Conservation (phyloP, 129 eudicot species). For the Centella asiatica region DNA sequence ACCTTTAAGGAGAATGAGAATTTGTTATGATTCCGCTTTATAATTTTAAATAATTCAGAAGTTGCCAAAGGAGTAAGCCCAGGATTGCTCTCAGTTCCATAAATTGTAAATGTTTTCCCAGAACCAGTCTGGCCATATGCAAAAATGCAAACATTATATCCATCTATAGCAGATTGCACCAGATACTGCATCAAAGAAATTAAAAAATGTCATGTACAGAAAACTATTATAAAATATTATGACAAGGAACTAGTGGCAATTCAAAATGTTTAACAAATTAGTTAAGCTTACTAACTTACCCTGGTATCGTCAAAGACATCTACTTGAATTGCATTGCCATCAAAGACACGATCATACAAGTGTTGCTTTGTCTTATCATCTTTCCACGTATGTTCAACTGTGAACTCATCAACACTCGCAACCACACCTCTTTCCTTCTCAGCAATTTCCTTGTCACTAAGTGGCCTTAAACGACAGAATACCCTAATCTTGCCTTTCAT, state of each 20-base stretch:
- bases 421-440: constrained; percentile 59
- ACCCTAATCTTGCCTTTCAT: constrained; percentile 98
- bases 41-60: constrained; percentile 70
- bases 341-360: constrained; percentile 79
- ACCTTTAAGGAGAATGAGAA: constrained; percentile 86
- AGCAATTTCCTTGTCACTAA: constrained; percentile 55
- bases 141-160: constrained; percentile 90
- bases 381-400: constrained; percentile 83
- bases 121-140: constrained; percentile 99
- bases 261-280: constrained; percentile 2
- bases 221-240: background rate
- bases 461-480: constrained; percentile 86
- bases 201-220: background rate
- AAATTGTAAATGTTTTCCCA: constrained; percentile 94
- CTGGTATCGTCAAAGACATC: constrained; percentile 85
- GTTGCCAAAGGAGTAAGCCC: constrained; percentile 99
- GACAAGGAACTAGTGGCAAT: background rate
- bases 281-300: constrained; percentile 34
- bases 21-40: constrained; percentile 64
- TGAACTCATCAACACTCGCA: constrained; percentile 69
- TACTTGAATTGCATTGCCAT: constrained; percentile 79
- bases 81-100: constrained; percentile 83
- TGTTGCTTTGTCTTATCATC: constrained; percentile 89
- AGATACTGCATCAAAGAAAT: constrained; percentile 55
- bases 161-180: constrained; percentile 99